phyloP scores from a whole-genome alignment of 177 flowering plant species.

The Vitis hybrid region DNA sequence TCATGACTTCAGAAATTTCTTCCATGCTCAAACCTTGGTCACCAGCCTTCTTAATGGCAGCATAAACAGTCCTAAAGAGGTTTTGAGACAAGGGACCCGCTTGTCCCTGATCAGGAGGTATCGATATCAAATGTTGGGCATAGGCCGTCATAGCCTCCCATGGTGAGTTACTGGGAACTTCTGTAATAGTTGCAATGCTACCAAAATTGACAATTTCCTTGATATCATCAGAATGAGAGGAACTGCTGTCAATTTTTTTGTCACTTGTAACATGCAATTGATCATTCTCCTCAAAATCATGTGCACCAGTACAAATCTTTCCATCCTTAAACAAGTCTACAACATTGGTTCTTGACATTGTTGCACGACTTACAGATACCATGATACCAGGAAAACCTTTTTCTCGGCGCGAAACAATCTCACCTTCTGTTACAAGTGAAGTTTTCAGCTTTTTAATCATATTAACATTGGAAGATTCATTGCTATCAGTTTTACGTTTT shows the following conservation, averaged over 20 bases:
- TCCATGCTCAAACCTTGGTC: constrained; percentile 81
- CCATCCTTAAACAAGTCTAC: constrained; percentile 35
- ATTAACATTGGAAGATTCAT: constrained; percentile 26
- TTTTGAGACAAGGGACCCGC: constrained; percentile 34
- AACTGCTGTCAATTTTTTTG: constrained; percentile 14
- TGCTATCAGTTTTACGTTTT: constrained; percentile 56
- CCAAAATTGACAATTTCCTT: constrained; percentile 27
- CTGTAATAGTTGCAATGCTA: constrained; percentile 6
- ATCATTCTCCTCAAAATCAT: constrained; percentile 17
- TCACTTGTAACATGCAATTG: constrained; percentile 4
- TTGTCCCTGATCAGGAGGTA: constrained; percentile 25
- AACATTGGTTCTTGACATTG: constrained; percentile 35
- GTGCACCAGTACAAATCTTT: constrained; percentile 14
- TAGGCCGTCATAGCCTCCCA: constrained; percentile 75
- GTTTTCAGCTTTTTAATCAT: constrained; percentile 50
- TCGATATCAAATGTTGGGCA: constrained; percentile 33
- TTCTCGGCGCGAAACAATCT: constrained; percentile 62
- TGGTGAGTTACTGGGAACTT: constrained; percentile 27
- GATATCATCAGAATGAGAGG: constrained; percentile 19
- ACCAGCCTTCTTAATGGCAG: constrained; percentile 73
- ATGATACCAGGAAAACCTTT: constrained; percentile 93
- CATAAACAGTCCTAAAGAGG: constrained; percentile 43
- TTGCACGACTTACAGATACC: constrained; percentile 45
- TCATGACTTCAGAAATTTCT: constrained; percentile 37
- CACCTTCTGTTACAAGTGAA: constrained; percentile 43